Base-by-base conservation (phyloP, 305 asterid species). In the Solanum aculeatissimum region DNA sequence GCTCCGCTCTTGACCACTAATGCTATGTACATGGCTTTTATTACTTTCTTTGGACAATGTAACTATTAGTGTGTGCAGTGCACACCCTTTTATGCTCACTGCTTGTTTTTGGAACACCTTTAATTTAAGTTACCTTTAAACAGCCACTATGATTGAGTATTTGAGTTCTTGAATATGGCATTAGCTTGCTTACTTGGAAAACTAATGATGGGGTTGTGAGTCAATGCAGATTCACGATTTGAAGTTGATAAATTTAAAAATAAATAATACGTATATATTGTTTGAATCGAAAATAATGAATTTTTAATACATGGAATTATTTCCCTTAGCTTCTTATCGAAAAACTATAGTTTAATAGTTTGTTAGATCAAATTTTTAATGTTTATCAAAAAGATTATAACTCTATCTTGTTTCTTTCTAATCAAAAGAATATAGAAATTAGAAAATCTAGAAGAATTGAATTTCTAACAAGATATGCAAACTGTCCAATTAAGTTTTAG, bases 21-120 rank as follows among this genome's bases (percentile, higher is more conserved):
- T 42, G 9, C 47, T 42, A 42, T 42, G 4, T 81, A 55, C 40
- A 53, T 35, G 69, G 69, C 9, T 80, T 4, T 55, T 2, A 35
- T 65, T 82, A 63, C 43, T 38, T 80, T 75, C 79, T 42, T 42
- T 19, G 54, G 53, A 71, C 79, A 71, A 42, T 3, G 32, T 71
- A 42, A 42, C 54, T 42, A 71, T 42, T 71, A 42, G 79, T 42
- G 35, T 71, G 35, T 18, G 23, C 55, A 51, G 55, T 23, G 79
- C 79, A 42, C 79, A 71, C 79, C 79, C 79, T 71, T 70, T 42
- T n/a, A 71, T 42, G 54, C 13, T 42, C 29, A 42, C 54, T 71
- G 15, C 79, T 71, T 42, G 79, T 42, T 71, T 71, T 40, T 42
- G 79, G 11, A 71, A n/a, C n/a, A 71, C 32, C 54, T 71, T 71